These are phyloP conservation scores for Candida broadrunensis DNA, from an alignment of 805 yeast species.

Conservation along the genomic window DNA sequence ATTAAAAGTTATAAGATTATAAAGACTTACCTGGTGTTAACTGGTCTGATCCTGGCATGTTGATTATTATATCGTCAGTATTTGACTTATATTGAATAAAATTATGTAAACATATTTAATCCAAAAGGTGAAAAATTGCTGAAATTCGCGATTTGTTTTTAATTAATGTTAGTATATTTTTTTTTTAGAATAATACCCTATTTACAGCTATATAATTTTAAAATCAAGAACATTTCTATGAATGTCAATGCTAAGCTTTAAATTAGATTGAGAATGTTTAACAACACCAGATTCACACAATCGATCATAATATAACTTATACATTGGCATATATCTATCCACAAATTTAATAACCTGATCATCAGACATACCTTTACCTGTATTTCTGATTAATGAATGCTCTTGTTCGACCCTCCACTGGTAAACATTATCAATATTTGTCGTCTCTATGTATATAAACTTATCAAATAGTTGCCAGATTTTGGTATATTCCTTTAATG, in stretches of 20 bases:
- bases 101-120: no score
- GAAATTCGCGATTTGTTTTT: no score
- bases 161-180: no score
- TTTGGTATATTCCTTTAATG: conserved; percentile 49
- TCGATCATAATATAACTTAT: conserved; percentile 60
- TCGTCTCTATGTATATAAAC: conserved; percentile 63
- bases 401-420: conserved; percentile 81
- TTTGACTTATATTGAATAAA: no score
- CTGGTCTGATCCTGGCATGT: no score
- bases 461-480: conserved; percentile 59
- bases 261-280: not conserved
- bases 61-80: no score
- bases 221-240: conserved; percentile 3
- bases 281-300: conserved; percentile 24
- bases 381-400: conserved; percentile 47
- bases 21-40: no score
- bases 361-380: conserved; percentile 81
- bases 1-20: no score
- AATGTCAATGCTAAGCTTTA: conserved; percentile 6
- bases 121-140: no score
- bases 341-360: conserved; percentile 65
- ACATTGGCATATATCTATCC: conserved; percentile 83
- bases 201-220: no score
- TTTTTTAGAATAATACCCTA: no score
- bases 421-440: conserved; percentile 59